Conservation (phyloP, 2,329 filamentous ascomycete species). For the Aspergillus latus region DNA sequence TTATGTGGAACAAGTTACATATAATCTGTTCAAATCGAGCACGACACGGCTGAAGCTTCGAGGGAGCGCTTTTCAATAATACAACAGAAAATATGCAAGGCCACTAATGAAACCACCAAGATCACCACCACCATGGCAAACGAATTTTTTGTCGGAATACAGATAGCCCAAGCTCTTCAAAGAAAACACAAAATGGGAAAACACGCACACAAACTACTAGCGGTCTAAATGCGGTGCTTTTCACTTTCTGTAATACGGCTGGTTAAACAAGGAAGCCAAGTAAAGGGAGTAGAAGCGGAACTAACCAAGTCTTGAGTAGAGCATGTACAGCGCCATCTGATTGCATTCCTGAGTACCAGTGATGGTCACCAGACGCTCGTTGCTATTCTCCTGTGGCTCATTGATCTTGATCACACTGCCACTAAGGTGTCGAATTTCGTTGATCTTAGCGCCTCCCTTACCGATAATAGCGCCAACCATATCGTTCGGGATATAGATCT, state of each 20-base stretch:
- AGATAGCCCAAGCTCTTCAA: slow-evolving; percentile 26
- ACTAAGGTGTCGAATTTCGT: slow-evolving; percentile 94
- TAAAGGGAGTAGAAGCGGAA: slow-evolving; percentile 4
- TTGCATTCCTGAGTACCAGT: slow-evolving; percentile 98
- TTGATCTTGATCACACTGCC: slow-evolving; percentile 99
- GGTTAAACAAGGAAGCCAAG: slow-evolving; percentile 8
- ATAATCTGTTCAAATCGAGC: slow-evolving; percentile 2
- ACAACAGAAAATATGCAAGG: slow-evolving; percentile 25
- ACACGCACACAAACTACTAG: slow-evolving; percentile 33
- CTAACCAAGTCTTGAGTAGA: slow-evolving; percentile 91
- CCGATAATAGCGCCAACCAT: slow-evolving; percentile 99
- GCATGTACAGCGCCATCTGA: slow-evolving; percentile 99
- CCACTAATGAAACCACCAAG: slow-evolving; percentile 23
- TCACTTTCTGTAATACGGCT: slow-evolving; percentile 62
- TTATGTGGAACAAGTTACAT: slow-evolving; percentile 11
- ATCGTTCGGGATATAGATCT: slow-evolving; percentile 98
- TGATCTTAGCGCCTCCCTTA: slow-evolving; percentile 98
- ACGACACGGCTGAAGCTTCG: slow-evolving; percentile 2
- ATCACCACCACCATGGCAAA: slow-evolving; percentile 13
- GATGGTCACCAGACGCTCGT: slow-evolving; percentile 94
- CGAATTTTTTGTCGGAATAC: slow-evolving; percentile 16
- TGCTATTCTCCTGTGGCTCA: slow-evolving; percentile 98
- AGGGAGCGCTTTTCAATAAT: slow-evolving; percentile 33
- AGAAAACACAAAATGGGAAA: slow-evolving; percentile 12
- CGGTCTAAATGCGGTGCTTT: slow-evolving; percentile 62